Percentiles rank a stretch among this genome's conserved stretches.
These are phyloP conservation scores for Cornus florida DNA, from an alignment of 148 eudicot species.

Conservation along the genomic window DNA sequence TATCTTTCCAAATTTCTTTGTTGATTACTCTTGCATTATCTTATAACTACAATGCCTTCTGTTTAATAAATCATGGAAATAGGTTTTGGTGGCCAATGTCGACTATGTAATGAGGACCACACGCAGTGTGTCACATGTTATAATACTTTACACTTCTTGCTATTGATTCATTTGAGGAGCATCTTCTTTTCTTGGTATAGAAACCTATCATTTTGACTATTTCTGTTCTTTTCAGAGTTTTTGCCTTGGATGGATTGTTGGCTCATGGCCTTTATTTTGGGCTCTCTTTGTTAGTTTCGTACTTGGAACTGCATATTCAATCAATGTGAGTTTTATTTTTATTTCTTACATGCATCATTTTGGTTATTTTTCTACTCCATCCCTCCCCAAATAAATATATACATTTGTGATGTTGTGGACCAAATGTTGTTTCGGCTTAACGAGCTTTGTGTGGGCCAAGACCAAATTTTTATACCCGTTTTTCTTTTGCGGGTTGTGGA, in stretches of 20 bases:
- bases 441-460: too few relatives aligned
- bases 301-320: constrained; percentile 95
- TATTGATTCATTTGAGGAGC: background rate
- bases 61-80: background rate
- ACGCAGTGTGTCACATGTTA: background rate
- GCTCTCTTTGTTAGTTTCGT: constrained; percentile 87
- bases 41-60: background rate
- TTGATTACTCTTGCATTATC: background rate
- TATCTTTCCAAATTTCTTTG: background rate
- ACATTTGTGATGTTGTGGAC: too few relatives aligned
- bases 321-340: constrained; percentile 59
- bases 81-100: constrained; percentile 5
- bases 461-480: too few relatives aligned
- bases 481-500: too few relatives aligned
- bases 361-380: background rate
- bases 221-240: constrained; percentile 58
- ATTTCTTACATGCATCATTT: background rate
- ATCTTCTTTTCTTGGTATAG: background rate
- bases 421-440: too few relatives aligned
- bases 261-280: constrained; percentile 93
- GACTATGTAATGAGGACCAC: background rate
- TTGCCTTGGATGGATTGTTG: constrained; percentile 72
- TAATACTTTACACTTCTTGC: background rate
- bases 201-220: background rate
- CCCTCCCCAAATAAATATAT: too few relatives aligned